A percentile compares a stretch with the other conserved stretches of the same genome.
Evolutionary conservation across 768 basidiomycete genomes (phyloP).

Genomic region (Xerocomus potaroensis): DNA sequence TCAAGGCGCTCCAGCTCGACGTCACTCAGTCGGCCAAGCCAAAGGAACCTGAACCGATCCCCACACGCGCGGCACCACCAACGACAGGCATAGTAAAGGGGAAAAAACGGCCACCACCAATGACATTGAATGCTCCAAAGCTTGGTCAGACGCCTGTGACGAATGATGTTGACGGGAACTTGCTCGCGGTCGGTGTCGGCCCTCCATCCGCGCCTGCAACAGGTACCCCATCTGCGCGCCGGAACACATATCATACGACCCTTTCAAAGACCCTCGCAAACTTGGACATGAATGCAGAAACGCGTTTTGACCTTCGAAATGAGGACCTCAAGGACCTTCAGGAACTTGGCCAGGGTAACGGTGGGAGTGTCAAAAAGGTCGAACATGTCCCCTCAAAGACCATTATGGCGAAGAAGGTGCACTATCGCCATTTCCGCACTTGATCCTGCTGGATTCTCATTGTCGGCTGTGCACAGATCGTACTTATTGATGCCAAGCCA

Average conservation of each 20-base stretch:
- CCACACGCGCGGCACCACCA: conserved; percentile 45
- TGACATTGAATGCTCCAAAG: conserved; percentile 74
- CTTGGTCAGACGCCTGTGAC: conserved; percentile 36
- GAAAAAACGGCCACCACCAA: conserved; percentile 79
- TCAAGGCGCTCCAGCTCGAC: conserved; percentile 78
- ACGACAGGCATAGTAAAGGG: conserved; percentile 37
- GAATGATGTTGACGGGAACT: conserved; percentile 35
- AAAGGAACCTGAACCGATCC: conserved; percentile 39
- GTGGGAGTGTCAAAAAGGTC: conserved; percentile 95
- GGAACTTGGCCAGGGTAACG: conserved; percentile 94
- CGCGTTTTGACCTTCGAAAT: conserved; percentile 77
- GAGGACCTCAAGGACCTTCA: conserved; percentile 89
- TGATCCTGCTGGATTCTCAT: not conserved
- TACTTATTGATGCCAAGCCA: conserved; percentile 95
- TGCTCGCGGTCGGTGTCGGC: conserved; percentile 45
- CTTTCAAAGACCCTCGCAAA: conserved; percentile 83
- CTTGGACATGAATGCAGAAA: conserved; percentile 81
- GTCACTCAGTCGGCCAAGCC: conserved; percentile 43
- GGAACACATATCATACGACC: conserved; percentile 74
- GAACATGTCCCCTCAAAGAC: conserved; percentile 88
- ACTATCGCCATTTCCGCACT: conserved; percentile 19
- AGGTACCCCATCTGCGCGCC: conserved; percentile 47
- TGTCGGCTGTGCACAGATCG: conserved; percentile 54
- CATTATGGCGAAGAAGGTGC: conserved; percentile 97
- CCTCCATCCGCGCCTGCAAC: conserved; percentile 52